Evolutionary conservation across 2,329 filamentous ascomycete genomes (phyloP).

Genomic region (Xylaria sp.): DNA sequence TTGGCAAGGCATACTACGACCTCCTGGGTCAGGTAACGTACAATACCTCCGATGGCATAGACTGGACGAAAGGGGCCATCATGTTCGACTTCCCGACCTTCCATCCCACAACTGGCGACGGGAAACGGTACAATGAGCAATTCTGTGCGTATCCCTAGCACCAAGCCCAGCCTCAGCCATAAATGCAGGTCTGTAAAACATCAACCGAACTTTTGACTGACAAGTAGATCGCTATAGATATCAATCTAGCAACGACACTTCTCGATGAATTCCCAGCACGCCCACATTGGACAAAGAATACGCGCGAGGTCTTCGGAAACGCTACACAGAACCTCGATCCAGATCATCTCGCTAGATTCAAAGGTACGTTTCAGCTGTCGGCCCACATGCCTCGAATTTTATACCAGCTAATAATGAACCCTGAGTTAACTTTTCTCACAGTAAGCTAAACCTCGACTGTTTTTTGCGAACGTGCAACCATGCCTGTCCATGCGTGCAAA

Average conservation of each 20-base stretch:
- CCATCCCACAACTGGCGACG: conserved; percentile 51
- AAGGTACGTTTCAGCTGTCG: conserved; percentile 41
- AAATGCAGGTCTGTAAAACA: not conserved
- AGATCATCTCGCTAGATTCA: conserved; percentile 53
- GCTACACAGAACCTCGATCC: conserved; percentile 55
- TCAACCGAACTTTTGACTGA: not conserved
- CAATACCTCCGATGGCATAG: conserved; percentile 53
- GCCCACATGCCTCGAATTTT: not conserved
- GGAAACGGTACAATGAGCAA: conserved; percentile 54
- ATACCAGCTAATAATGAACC: too few relatives aligned
- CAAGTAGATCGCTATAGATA: conserved; percentile 41
- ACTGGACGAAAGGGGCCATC: conserved; percentile 56
- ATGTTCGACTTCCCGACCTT: conserved; percentile 61
- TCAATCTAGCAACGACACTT: conserved; percentile 51
- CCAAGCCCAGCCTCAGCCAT: not conserved
- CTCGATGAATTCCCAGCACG: conserved; percentile 57
- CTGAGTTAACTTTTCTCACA: conserved; percentile 3
- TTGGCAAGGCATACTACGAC: conserved; percentile 55
- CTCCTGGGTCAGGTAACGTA: conserved; percentile 56
- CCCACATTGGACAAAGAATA: conserved; percentile 62
- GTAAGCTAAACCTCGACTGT: conserved; percentile 3
- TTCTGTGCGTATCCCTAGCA: conserved; percentile 49
- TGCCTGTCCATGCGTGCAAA: too few relatives aligned
- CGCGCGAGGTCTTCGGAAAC: conserved; percentile 52
- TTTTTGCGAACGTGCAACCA: too few relatives aligned